Percentiles rank a stretch among this genome's conserved stretches.
These are phyloP conservation scores for Triticum timopheevii DNA, from an alignment of 176 grass and related monocot genomes.

Conservation along the genomic window DNA sequence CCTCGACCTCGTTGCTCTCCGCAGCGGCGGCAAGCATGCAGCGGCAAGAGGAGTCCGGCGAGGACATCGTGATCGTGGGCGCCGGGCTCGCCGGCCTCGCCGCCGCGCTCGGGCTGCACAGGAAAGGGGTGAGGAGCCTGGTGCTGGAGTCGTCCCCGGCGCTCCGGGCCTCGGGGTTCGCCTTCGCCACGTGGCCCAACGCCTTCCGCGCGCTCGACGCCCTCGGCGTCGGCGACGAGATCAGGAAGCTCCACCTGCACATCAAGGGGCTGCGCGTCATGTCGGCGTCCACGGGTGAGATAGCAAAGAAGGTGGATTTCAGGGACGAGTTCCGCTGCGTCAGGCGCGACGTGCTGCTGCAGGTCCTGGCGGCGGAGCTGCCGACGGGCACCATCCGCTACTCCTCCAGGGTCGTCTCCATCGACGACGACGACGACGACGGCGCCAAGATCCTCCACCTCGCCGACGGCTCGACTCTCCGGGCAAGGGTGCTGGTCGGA, in stretches of 20 bases:
- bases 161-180: conserved; percentile 63
- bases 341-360: conserved; percentile 52
- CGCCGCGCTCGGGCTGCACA: conserved; percentile 60
- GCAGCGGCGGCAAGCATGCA: not conserved
- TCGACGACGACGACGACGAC: conserved; percentile 38
- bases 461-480: conserved; percentile 51
- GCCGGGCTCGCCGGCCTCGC: conserved; percentile 70
- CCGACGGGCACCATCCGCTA: conserved; percentile 61
- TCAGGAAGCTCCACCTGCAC: conserved; percentile 51
- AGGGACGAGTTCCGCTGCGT: conserved; percentile 36
- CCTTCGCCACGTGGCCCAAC: conserved; percentile 51
- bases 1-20: too few species aligned
- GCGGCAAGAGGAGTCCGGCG: conserved; percentile 14
- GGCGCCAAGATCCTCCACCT: conserved; percentile 61
- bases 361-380: conserved; percentile 52
- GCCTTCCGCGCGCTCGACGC: conserved; percentile 66
- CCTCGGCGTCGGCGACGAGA: conserved; percentile 65
- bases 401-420: conserved; percentile 68
- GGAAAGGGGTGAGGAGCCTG: conserved; percentile 62
- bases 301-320: not conserved
- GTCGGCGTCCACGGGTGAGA: conserved; percentile 9
- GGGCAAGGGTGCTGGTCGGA: conserved; percentile 70
- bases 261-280: conserved; percentile 1
- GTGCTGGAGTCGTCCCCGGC: conserved; percentile 76
- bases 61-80: conserved; percentile 63